phyloP scores from a whole-genome alignment of 331 rosid genomes.

The Rhamnella rubrinervis region DNA sequence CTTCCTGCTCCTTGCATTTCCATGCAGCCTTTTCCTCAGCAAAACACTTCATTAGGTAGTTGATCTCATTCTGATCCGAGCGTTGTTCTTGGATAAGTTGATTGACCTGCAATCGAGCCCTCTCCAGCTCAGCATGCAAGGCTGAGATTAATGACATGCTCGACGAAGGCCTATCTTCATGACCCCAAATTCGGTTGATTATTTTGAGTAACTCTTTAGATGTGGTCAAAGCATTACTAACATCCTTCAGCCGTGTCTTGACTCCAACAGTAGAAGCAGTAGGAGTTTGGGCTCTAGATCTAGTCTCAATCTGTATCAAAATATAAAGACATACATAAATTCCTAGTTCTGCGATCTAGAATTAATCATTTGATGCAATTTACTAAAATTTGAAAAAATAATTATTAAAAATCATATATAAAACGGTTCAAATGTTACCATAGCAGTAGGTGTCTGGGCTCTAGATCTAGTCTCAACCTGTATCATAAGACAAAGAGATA shows the following conservation, averaged over 20 bases:
- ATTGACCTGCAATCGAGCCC: slow-evolving; percentile 91
- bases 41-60: slow-evolving; percentile 81
- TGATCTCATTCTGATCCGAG: slow-evolving; percentile 72
- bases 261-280: slow-evolving; percentile 56
- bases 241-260: slow-evolving; percentile 81
- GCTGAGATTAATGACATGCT: slow-evolving; percentile 91
- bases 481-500: background rate
- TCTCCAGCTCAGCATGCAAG: slow-evolving; percentile 88
- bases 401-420: too few species aligned
- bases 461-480: slow-evolving; percentile 9
- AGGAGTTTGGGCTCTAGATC: slow-evolving; percentile 80
- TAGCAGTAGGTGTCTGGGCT: background rate
- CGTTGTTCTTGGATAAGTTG: slow-evolving; percentile 92
- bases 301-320: slow-evolving; percentile 64
- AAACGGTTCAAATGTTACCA: too few species aligned
- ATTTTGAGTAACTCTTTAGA: slow-evolving; percentile 93
- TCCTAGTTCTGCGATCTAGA: background rate
- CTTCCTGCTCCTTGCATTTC: slow-evolving; percentile 80
- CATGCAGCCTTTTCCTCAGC: slow-evolving; percentile 95
- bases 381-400: background rate
- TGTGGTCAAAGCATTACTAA: slow-evolving; percentile 80
- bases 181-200: slow-evolving; percentile 90
- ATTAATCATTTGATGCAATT: background rate
- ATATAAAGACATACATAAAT: background rate
- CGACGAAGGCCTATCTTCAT: slow-evolving; percentile 85